These are phyloP conservation scores for Geosiphon pyriformis DNA, from an alignment of 192 early-diverging fungal species.

Conservation along the genomic window DNA sequence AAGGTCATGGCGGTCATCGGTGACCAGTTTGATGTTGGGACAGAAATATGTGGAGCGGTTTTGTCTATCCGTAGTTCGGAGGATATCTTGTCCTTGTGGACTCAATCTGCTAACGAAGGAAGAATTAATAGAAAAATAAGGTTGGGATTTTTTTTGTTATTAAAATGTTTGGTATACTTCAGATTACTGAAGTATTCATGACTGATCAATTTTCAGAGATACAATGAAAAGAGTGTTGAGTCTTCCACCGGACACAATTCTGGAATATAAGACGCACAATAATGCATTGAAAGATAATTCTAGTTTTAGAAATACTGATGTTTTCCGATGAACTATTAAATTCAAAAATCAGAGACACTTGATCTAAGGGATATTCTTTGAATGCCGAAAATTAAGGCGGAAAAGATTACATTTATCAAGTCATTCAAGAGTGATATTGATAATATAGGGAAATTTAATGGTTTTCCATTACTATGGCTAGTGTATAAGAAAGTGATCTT, in stretches of 20 bases:
- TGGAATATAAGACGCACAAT: conserved; percentile 96
- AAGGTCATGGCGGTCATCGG: conserved; percentile 82
- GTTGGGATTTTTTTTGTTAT: conserved; percentile 32
- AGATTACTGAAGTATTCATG: conserved; percentile 1
- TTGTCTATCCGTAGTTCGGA: conserved; percentile 88
- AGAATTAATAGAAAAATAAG: conserved; percentile 79
- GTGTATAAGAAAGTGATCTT: too few relatives aligned
- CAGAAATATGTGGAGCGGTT: conserved; percentile 90
- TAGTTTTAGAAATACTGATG: conserved; percentile 80
- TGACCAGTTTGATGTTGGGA: conserved; percentile 83
- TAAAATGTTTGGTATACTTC: not conserved
- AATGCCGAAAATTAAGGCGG: too few relatives aligned
- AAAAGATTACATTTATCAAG: too few relatives aligned
- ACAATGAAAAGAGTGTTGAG: conserved; percentile 81
- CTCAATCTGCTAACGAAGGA: conserved; percentile 77
- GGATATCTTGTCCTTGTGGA: conserved; percentile 96
- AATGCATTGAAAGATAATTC: conserved; percentile 82
- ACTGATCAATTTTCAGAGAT: conserved; percentile 47
- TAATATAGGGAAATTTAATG: too few relatives aligned
- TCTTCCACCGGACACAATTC: conserved; percentile 78
- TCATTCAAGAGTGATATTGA: too few relatives aligned
- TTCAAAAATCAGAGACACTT: too few relatives aligned
- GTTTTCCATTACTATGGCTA: too few relatives aligned
- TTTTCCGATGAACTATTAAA: conserved; percentile 52
- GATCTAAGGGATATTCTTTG: too few relatives aligned